phyloP scores from a whole-genome alignment of 768 basidiomycete species.

The Suillus spraguei region DNA sequence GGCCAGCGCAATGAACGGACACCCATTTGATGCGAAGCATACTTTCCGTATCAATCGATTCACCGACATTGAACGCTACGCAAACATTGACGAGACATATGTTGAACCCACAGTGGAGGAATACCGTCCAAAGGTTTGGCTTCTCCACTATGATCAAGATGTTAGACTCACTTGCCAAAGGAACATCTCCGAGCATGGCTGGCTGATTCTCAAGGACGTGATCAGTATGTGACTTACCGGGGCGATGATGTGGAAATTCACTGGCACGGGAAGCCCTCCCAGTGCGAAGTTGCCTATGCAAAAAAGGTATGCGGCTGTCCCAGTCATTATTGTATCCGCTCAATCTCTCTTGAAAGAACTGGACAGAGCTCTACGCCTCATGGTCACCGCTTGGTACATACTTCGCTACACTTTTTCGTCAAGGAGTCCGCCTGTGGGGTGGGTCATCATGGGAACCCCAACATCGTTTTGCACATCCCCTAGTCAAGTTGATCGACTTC shows the following conservation, averaged over 20 bases:
- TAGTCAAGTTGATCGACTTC: conserved; percentile 95
- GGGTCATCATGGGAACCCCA: conserved; percentile 90
- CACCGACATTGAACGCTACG: conserved; percentile 85
- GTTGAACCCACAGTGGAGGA: conserved; percentile 73
- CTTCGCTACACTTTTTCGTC: conserved; percentile 90
- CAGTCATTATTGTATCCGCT: conserved; percentile 13
- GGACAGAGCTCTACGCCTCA: conserved; percentile 95
- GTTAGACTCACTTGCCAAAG: conserved; percentile 40
- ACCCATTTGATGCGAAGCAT: conserved; percentile 87
- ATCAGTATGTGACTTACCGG: conserved; percentile 94
- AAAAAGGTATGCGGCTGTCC: conserved; percentile 60
- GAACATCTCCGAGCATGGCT: conserved; percentile 97
- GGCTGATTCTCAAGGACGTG: conserved; percentile 87
- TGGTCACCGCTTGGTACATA: conserved; percentile 99
- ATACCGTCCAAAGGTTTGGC: conserved; percentile 68
- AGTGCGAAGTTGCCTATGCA: conserved; percentile 73
- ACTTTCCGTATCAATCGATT: conserved; percentile 86
- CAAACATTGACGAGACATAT: conserved; percentile 76
- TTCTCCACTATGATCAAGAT: not conserved
- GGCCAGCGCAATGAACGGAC: conserved; percentile 66
- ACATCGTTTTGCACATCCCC: conserved; percentile 91
- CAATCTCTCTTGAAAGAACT: conserved; percentile 56
- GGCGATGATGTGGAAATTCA: conserved; percentile 88
- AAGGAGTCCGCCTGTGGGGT: conserved; percentile 96
- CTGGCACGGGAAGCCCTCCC: conserved; percentile 93